phyloP scores from a whole-genome alignment of 352 stramenopile species.

The Phytophthora citrophthora region DNA sequence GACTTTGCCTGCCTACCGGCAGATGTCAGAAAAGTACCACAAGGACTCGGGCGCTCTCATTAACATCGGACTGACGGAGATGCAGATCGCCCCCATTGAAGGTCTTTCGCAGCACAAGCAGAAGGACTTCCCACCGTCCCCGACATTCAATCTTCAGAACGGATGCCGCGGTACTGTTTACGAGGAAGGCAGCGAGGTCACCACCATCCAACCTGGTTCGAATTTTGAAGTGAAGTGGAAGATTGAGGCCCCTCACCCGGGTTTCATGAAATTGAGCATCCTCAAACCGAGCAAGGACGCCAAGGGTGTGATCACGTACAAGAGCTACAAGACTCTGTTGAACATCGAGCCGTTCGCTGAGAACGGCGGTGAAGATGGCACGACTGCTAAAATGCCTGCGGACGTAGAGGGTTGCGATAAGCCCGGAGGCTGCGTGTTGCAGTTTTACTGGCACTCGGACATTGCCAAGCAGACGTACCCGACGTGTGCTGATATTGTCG shows the following conservation, averaged over 20 bases:
- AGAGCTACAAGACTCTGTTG: slow-evolving; percentile 39
- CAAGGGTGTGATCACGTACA: slow-evolving; percentile 54
- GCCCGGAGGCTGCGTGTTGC: slow-evolving; percentile 40
- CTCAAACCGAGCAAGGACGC: slow-evolving; percentile 51
- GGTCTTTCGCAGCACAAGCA: slow-evolving; percentile 36
- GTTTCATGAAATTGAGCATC: slow-evolving; percentile 56
- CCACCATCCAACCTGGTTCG: slow-evolving; percentile 27
- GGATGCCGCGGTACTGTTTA: slow-evolving; percentile 46
- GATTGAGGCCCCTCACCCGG: slow-evolving; percentile 63
- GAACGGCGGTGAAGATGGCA: slow-evolving; percentile 33
- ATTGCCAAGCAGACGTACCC: slow-evolving; percentile 45
- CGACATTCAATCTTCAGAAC: slow-evolving; percentile 46
- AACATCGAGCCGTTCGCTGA: slow-evolving; percentile 51
- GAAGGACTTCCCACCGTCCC: slow-evolving; percentile 29
- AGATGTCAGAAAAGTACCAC: slow-evolving; percentile 37
- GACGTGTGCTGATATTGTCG: slow-evolving; percentile 45
- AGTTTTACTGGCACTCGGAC: slow-evolving; percentile 52
- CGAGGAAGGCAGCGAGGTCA: slow-evolving; percentile 39
- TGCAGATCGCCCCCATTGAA: slow-evolving; percentile 42
- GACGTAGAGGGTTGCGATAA: slow-evolving; percentile 43
- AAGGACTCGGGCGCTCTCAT: slow-evolving; percentile 35
- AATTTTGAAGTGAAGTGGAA: slow-evolving; percentile 44
- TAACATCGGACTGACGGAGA: slow-evolving; percentile 37
- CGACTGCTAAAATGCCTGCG: slow-evolving; percentile 47
- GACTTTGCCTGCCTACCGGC: slow-evolving; percentile 9